These are phyloP conservation scores for Penicillium soppii DNA, from an alignment of 495 filamentous ascomycete genomes.

Conservation along the genomic window DNA sequence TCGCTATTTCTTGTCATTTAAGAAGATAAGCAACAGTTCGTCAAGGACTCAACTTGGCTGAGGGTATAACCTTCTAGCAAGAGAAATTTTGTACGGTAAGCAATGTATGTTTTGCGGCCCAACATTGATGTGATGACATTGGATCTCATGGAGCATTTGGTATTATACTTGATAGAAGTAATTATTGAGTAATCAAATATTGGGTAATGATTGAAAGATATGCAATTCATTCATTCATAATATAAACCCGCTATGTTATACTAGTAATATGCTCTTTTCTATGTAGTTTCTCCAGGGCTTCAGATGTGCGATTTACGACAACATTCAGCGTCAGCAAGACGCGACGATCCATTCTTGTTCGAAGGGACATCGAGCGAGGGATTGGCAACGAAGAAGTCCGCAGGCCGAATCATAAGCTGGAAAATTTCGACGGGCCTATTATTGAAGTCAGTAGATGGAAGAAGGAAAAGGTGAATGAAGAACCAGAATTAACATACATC, in stretches of 20 bases:
- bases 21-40: too few relatives aligned
- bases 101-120: too few relatives aligned
- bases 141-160: too few relatives aligned
- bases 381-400: slow-evolving; percentile 75
- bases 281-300: neutral
- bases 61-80: too few relatives aligned
- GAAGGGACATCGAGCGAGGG: slow-evolving; percentile 72
- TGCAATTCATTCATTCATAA: neutral
- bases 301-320: slow-evolving; percentile 39
- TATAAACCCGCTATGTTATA: neutral
- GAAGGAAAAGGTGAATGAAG: neutral
- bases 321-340: slow-evolving; percentile 42
- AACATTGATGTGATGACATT: too few relatives aligned
- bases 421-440: slow-evolving; percentile 55
- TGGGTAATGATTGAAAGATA: too few relatives aligned
- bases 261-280: neutral
- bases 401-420: slow-evolving; percentile 67
- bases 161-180: too few relatives aligned
- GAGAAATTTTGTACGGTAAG: too few relatives aligned
- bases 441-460: neutral
- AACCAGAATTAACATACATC: slow-evolving; percentile 46
- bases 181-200: too few relatives aligned
- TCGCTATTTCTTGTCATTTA: too few relatives aligned
- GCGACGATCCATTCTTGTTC: slow-evolving; percentile 51
- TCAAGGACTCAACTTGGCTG: too few relatives aligned